Conservation (phyloP, 176 grass and related monocot genomes). For the Bothriochloa decipiens region DNA sequence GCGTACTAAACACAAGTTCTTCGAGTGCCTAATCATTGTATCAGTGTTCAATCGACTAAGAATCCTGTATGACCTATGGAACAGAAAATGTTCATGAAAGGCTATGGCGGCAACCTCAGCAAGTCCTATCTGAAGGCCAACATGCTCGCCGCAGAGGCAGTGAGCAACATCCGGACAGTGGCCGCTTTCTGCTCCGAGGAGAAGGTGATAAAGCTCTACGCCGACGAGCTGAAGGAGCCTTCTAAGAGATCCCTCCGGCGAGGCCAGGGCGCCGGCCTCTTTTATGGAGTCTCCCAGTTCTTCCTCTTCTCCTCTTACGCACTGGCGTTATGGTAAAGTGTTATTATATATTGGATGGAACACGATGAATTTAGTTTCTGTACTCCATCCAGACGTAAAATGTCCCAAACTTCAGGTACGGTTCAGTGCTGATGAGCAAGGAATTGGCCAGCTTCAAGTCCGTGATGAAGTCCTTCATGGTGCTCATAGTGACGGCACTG, state of each 20-base stretch:
- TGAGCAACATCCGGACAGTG: slow-evolving; percentile 96
- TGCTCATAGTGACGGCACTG: slow-evolving; percentile 87
- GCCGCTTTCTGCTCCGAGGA: slow-evolving; percentile 93
- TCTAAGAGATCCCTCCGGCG: slow-evolving; percentile 78
- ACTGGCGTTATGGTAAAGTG: slow-evolving; percentile 75
- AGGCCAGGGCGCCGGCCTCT: slow-evolving; percentile 84
- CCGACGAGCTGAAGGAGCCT: slow-evolving; percentile 73
- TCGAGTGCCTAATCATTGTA: background rate
- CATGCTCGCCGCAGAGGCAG: slow-evolving; percentile 96
- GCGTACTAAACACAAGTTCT: background rate
- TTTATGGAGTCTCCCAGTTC: slow-evolving; percentile 92
- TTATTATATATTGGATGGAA: background rate
- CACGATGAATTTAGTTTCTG: background rate
- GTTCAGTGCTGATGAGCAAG: slow-evolving; percentile 82
- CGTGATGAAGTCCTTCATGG: slow-evolving; percentile 97
- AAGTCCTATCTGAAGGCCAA: slow-evolving; percentile 92
- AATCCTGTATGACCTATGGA: background rate
- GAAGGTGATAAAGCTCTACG: slow-evolving; percentile 88
- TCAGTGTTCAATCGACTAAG: background rate
- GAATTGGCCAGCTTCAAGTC: slow-evolving; percentile 85
- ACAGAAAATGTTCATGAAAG: slow-evolving; percentile 99
- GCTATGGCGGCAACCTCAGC: slow-evolving; percentile 80
- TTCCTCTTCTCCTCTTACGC: slow-evolving; percentile 94
- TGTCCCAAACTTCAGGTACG: slow-evolving; percentile 64
- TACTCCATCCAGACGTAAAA: background rate